Percentiles rank a stretch among this genome's conserved stretches.
These are phyloP conservation scores for Tricholoma terreum DNA, from an alignment of 768 basidiomycete genomes.

Conservation along the genomic window DNA sequence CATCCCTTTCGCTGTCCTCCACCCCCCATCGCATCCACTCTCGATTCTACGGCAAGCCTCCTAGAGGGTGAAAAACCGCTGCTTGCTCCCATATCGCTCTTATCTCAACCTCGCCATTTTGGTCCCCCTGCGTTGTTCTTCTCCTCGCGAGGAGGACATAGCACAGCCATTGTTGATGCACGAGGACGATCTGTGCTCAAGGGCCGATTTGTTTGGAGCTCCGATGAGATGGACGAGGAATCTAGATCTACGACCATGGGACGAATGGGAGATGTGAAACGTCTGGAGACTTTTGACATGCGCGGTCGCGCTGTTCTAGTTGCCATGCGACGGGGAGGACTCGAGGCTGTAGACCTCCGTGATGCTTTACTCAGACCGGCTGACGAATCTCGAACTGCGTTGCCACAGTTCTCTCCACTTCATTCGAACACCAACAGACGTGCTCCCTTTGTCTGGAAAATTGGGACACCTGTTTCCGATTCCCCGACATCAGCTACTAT, in stretches of 20 bases:
- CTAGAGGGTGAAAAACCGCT: slow-evolving; percentile 50
- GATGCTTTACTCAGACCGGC: slow-evolving; percentile 80
- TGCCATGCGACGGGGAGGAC: slow-evolving; percentile 82
- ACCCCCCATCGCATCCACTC: slow-evolving; percentile 27
- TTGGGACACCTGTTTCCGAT: slow-evolving; percentile 63
- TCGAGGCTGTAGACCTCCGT: slow-evolving; percentile 76
- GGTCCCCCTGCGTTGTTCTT: slow-evolving; percentile 86
- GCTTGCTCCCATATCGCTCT: slow-evolving; percentile 68
- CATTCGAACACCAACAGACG: slow-evolving; percentile 63
- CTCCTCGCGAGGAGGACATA: slow-evolving; percentile 87
- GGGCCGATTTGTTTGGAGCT: slow-evolving; percentile 76
- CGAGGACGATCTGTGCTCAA: slow-evolving; percentile 82
- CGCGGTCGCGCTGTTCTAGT: slow-evolving; percentile 73
- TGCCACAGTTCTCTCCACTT: slow-evolving; percentile 72
- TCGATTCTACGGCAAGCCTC: slow-evolving; percentile 13
- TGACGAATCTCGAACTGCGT: slow-evolving; percentile 67
- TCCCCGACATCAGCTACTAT: slow-evolving; percentile 37
- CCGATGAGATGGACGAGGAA: slow-evolving; percentile 54
- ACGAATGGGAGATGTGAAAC: slow-evolving; percentile 79
- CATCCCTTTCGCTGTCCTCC: slow-evolving; percentile 66
- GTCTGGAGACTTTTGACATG: slow-evolving; percentile 79
- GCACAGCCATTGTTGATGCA: slow-evolving; percentile 84
- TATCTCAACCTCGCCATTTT: slow-evolving; percentile 77
- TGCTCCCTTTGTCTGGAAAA: slow-evolving; percentile 78
- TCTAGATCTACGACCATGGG: slow-evolving; percentile 30